Conservation (phyloP, 495 filamentous ascomycete genomes). For the Hyaloscypha variabilis region DNA sequence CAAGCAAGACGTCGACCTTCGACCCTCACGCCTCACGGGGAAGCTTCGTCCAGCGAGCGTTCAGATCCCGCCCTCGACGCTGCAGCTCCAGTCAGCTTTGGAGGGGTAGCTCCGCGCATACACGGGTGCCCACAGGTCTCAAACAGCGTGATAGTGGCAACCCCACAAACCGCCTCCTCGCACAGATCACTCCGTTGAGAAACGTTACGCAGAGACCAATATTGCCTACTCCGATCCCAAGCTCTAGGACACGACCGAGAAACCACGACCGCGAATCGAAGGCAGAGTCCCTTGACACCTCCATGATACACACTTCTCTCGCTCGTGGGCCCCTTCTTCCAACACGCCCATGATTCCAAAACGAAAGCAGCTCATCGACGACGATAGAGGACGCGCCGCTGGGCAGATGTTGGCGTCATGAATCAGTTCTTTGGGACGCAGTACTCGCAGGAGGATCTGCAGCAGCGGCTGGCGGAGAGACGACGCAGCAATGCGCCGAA, state of each 20-base stretch:
- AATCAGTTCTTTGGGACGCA: slow-evolving; percentile 36
- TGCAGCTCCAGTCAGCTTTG: background rate
- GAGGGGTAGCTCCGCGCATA: background rate
- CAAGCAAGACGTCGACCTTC: background rate
- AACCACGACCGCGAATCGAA: background rate
- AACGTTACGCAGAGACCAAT: background rate
- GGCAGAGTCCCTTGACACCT: background rate
- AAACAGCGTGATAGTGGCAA: background rate
- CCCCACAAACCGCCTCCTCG: background rate
- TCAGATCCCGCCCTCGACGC: background rate
- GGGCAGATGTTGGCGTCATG: slow-evolving; percentile 34
- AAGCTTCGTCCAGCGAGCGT: background rate
- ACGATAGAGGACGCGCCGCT: slow-evolving; percentile 16
- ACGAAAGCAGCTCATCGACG: background rate
- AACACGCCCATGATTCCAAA: slow-evolving; percentile 13
- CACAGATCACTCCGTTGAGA: background rate
- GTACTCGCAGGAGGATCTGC: slow-evolving; percentile 50
- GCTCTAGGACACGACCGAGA: background rate
- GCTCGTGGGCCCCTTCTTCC: background rate
- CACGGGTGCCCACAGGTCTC: background rate
- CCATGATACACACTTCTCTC: background rate
- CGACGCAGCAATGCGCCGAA: slow-evolving; percentile 35
- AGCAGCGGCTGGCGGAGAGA: slow-evolving; percentile 41
- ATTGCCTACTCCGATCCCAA: background rate
- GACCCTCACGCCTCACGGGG: background rate